Evolutionary conservation across 2,329 filamentous ascomycete genomes (phyloP).

Genomic region (Sporothrix brunneoviolacea): DNA sequence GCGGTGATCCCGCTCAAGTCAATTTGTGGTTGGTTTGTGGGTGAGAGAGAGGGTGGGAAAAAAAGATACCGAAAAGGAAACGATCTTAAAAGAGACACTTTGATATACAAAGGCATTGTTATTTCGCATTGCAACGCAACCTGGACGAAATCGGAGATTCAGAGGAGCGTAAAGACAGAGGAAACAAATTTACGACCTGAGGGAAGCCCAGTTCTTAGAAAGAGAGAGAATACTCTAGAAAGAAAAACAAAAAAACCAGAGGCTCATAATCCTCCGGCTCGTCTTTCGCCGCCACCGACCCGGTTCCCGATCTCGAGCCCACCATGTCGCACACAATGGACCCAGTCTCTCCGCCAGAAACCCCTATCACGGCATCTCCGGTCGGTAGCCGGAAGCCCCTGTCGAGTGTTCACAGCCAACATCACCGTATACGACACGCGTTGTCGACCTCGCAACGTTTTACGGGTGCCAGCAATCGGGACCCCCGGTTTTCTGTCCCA

Average conservation of each 20-base stretch:
- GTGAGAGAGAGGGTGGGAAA: background rate
- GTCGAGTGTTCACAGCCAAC: constrained; percentile 2
- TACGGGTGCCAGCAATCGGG: constrained; percentile 14
- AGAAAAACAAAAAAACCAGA: background rate
- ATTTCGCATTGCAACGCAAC: background rate
- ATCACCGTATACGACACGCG: background rate
- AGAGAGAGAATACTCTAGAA: too few relatives aligned
- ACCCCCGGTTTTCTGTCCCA: constrained; percentile 21
- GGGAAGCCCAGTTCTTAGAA: too few relatives aligned
- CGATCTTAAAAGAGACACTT: background rate
- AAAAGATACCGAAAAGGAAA: background rate
- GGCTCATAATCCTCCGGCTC: background rate
- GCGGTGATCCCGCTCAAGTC: constrained; percentile 8
- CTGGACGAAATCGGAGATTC: too few relatives aligned
- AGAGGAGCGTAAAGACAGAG: too few relatives aligned
- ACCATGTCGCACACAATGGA: constrained; percentile 21
- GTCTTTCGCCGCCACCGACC: background rate
- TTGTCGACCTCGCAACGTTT: constrained; percentile 2
- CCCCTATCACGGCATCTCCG: constrained; percentile 31
- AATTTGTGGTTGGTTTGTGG: background rate
- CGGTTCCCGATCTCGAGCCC: background rate
- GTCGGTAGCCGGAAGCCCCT: constrained; percentile 25
- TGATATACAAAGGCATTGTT: background rate
- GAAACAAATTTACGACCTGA: too few relatives aligned
- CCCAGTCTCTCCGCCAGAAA: constrained; percentile 38